Evolutionary conservation across 106 monocot genomes (phyloP).

Genomic region (Vanilla planifolia): DNA sequence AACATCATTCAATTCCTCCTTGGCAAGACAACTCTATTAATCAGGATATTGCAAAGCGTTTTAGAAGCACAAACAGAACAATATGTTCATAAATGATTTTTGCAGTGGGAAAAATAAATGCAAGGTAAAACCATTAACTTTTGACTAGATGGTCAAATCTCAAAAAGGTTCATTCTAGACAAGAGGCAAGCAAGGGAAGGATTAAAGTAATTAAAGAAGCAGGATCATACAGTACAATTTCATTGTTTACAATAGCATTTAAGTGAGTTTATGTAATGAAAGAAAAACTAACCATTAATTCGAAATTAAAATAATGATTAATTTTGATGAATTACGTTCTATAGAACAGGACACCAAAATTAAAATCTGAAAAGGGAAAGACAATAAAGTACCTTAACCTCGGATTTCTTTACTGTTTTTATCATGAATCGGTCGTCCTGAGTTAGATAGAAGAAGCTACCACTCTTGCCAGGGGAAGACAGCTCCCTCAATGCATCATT

Average conservation of each 20-base stretch:
- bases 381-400: slow-evolving; percentile 59
- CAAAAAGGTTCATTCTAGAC: too few species aligned
- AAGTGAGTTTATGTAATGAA: not conserved
- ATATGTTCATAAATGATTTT: too few species aligned
- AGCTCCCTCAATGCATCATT: slow-evolving; percentile 81
- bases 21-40: too few species aligned
- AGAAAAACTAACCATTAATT: slow-evolving; percentile 1
- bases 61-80: too few species aligned
- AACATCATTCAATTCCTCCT: too few species aligned
- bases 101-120: too few species aligned
- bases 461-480: slow-evolving; percentile 92
- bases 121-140: too few species aligned
- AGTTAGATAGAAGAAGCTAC: slow-evolving; percentile 92
- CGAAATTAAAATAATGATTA: too few species aligned
- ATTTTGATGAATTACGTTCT: too few species aligned
- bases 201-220: not conserved
- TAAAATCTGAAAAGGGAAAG: not conserved
- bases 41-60: too few species aligned
- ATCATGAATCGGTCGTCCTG: slow-evolving; percentile 95
- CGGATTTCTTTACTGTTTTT: slow-evolving; percentile 89
- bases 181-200: too few species aligned
- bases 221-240: not conserved
- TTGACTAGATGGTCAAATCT: too few species aligned
- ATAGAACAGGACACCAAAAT: not conserved
- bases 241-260: not conserved